Percentiles rank a stretch among this genome's conserved stretches.
These are phyloP conservation scores for Penicillium sp. DNA, from an alignment of 2,329 filamentous ascomycete species.

Conservation along the genomic window DNA sequence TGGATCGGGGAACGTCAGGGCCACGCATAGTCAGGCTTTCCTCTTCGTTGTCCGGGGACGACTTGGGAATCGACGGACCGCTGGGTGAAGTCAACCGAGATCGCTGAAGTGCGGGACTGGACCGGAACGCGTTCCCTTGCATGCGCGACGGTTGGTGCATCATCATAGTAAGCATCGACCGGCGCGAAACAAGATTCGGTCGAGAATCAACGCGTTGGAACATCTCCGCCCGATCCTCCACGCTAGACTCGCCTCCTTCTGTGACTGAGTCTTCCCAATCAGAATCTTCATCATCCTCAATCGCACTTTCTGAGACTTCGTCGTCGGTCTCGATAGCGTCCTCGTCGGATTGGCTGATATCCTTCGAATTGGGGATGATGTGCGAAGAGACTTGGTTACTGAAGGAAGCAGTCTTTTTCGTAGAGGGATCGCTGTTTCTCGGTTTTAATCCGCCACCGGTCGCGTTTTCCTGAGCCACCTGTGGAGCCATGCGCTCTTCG, in stretches of 20 bases:
- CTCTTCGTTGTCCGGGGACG: conserved; percentile 55
- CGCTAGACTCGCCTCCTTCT: conserved; percentile 76
- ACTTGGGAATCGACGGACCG: conserved; percentile 62
- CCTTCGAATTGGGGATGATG: conserved; percentile 60
- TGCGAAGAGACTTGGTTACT: conserved; percentile 68
- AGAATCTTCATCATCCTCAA: conserved; percentile 65
- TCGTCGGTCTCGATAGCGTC: conserved; percentile 60
- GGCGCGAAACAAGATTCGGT: conserved; percentile 76
- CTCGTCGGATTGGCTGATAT: conserved; percentile 49
- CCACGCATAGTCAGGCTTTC: conserved; percentile 61
- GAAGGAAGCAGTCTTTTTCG: conserved; percentile 78
- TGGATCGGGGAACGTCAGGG: conserved; percentile 64
- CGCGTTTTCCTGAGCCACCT: conserved; percentile 51
- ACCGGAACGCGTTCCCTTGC: conserved; percentile 56
- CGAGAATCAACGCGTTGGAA: conserved; percentile 91
- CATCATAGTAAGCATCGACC: conserved; percentile 85
- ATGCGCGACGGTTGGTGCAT: conserved; percentile 77
- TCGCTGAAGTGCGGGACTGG: conserved; percentile 44
- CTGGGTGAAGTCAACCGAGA: conserved; percentile 65
- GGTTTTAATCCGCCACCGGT: conserved; percentile 51
- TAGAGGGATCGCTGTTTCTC: conserved; percentile 29
- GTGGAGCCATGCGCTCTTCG: conserved; percentile 57
- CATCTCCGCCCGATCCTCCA: conserved; percentile 66
- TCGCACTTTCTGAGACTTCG: conserved; percentile 77
- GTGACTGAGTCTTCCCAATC: conserved; percentile 66